Percentiles rank a stretch among this genome's conserved stretches.
Evolutionary conservation across 2,329 filamentous ascomycete genomes (phyloP).

Genomic region (Calonectria pauciramosa): DNA sequence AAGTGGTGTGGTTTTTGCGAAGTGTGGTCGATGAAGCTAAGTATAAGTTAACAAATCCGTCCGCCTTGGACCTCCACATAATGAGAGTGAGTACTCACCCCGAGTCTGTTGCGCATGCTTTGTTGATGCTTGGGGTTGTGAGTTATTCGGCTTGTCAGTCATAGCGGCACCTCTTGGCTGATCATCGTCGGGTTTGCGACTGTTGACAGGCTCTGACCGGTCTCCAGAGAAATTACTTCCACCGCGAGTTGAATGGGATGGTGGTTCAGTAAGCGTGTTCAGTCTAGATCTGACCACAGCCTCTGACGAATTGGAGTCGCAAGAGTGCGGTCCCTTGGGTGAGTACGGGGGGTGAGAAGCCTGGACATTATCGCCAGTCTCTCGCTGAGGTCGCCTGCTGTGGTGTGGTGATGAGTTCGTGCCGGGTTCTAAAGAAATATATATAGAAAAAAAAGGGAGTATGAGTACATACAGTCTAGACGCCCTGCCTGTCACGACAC

Average conservation of each 20-base stretch:
- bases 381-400: constrained; percentile 23
- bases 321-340: constrained; percentile 13
- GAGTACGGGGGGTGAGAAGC: constrained; percentile 24
- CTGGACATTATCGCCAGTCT: constrained; percentile 15
- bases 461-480: constrained; percentile 25
- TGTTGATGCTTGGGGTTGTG: background rate
- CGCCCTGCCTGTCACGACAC: constrained; percentile 56
- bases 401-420: background rate
- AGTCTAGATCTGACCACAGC: constrained; percentile 31
- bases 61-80: background rate
- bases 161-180: constrained; percentile 22
- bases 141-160: constrained; percentile 8
- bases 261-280: constrained; percentile 8
- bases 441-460: no score
- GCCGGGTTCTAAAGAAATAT: background rate
- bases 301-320: constrained; percentile 23
- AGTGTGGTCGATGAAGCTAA: constrained; percentile 2
- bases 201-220: background rate
- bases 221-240: background rate
- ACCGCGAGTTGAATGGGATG: background rate
- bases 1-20: background rate
- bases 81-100: background rate
- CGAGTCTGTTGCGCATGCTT: background rate
- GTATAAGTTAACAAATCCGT: background rate
- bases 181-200: background rate